A percentile compares a stretch with the other conserved stretches of the same genome.
Conservation (phyloP, 768 basidiomycete genomes). For the Candolleomyces aberdarensis region DNA sequence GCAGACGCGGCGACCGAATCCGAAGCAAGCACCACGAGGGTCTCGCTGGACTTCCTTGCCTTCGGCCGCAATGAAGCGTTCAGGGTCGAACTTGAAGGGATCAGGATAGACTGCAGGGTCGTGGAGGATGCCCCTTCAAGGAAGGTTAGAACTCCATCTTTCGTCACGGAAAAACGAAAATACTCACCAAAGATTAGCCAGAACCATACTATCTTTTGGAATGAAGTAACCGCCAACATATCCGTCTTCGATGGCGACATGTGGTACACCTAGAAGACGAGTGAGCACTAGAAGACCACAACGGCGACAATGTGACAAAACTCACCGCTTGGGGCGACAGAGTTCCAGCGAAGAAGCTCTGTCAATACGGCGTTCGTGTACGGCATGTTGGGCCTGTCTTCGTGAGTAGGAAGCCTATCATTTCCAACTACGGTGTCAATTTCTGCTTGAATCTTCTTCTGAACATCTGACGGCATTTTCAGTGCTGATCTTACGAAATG, state of each 20-base stretch:
- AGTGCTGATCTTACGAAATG: not conserved
- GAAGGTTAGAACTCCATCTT: not conserved
- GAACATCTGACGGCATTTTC: conserved; percentile 34
- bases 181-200: conserved; percentile 46
- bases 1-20: conserved; percentile 46
- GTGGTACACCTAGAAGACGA: conserved; percentile 36
- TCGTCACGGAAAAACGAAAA: not conserved
- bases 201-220: conserved; percentile 46
- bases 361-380: conserved; percentile 45
- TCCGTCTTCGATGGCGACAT: conserved; percentile 43
- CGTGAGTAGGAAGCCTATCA: conserved; percentile 34
- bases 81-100: conserved; percentile 48
- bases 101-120: conserved; percentile 47
- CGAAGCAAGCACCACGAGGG: conserved; percentile 42
- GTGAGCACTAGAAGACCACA: not conserved
- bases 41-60: conserved; percentile 32
- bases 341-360: conserved; percentile 49
- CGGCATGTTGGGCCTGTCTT: conserved; percentile 44
- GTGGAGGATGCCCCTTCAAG: conserved; percentile 48
- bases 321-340: conserved; percentile 41
- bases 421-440: conserved; percentile 40
- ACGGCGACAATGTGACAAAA: not conserved
- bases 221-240: conserved; percentile 41
- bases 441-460: conserved; percentile 50
- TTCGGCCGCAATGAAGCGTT: conserved; percentile 35